phyloP scores from a whole-genome alignment of 2,329 filamentous ascomycete genomes.

The Xylogone sp. region DNA sequence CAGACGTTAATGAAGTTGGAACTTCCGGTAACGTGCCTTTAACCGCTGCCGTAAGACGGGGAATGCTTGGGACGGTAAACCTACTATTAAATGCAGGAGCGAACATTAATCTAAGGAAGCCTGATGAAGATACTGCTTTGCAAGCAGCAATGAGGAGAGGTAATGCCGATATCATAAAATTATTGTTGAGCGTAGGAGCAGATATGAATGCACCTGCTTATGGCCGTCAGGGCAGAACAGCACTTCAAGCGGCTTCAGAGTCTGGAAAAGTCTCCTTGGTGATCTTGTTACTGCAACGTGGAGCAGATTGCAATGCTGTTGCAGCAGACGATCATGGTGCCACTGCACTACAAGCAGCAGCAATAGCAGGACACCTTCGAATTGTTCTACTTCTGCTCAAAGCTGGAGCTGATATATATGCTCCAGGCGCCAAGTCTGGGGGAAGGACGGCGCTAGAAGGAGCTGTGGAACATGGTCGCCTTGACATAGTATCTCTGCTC shows the following conservation, averaged over 20 bases:
- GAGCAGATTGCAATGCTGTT: slow-evolving; percentile 10
- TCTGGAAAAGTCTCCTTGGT: slow-evolving; percentile 3
- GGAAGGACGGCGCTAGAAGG: slow-evolving; percentile 10
- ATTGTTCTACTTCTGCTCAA: slow-evolving; percentile 33
- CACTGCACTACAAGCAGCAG: slow-evolving; percentile 20
- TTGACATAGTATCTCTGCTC: slow-evolving; percentile 9
- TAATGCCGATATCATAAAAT: no score
- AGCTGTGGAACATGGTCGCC: slow-evolving; percentile 9
- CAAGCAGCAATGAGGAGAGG: no score
- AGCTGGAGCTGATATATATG: slow-evolving; percentile 11
- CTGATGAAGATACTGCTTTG: no score
- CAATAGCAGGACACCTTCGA: slow-evolving; percentile 29
- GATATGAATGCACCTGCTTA: slow-evolving; percentile 6
- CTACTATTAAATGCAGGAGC: slow-evolving; percentile 11
- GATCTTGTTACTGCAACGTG: slow-evolving; percentile 8
- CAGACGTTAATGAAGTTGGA: not conserved
- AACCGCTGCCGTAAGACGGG: no score
- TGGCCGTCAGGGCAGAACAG: slow-evolving; percentile 5
- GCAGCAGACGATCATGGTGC: slow-evolving; percentile 2
- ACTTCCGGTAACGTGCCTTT: no score
- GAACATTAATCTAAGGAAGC: slow-evolving; percentile 1
- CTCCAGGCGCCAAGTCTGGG: slow-evolving; percentile 4
- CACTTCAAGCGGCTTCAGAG: slow-evolving; percentile 11
- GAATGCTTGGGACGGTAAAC: slow-evolving; percentile 2
- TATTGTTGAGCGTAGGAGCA: slow-evolving; percentile 1